phyloP scores from a whole-genome alignment of 257 asterid genomes.

The Nicotiana benthamiana region DNA sequence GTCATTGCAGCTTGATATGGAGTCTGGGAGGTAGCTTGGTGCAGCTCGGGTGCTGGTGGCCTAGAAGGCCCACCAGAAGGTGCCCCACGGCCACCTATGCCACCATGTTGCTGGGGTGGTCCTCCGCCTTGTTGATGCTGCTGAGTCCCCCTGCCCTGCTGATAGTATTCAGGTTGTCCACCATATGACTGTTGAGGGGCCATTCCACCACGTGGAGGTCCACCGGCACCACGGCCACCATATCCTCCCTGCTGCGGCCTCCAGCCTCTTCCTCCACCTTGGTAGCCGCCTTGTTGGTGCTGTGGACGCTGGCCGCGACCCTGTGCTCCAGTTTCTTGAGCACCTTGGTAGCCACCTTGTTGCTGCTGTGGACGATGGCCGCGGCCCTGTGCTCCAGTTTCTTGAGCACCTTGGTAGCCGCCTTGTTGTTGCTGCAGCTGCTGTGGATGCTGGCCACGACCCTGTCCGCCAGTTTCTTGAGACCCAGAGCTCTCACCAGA shows the following conservation, averaged over 20 bases:
- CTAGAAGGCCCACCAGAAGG: conserved; percentile 64
- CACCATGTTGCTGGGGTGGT: conserved; percentile 46
- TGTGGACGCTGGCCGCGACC: conserved; percentile 47
- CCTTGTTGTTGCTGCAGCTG: conserved; percentile 37
- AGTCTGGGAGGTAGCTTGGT: conserved; percentile 68
- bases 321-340: conserved; percentile 29
- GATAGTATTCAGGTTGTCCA: conserved; percentile 27
- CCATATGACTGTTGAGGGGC: conserved; percentile 25
- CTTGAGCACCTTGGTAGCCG: conserved; percentile 33
- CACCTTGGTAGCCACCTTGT: conserved; percentile 40
- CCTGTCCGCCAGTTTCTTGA: conserved; percentile 47
- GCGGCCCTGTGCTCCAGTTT: conserved; percentile 37
- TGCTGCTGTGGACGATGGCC: conserved; percentile 44
- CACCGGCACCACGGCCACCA: conserved; percentile 16
- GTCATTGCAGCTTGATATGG: conserved; percentile 40
- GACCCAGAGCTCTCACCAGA: conserved; percentile 58
- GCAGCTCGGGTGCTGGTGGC: conserved; percentile 91
- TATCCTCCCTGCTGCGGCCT: conserved; percentile 31
- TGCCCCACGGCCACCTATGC: conserved; percentile 54
- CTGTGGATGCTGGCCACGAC: conserved; percentile 31
- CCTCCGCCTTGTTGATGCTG: conserved; percentile 57
- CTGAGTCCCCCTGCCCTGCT: conserved; percentile 40
- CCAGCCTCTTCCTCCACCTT: conserved; percentile 36
- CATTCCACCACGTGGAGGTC: conserved; percentile 11
- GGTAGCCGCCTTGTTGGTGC: conserved; percentile 28